phyloP scores from a whole-genome alignment of 1,284 basidiomycete genomes.

The Calocybe gambosa region DNA sequence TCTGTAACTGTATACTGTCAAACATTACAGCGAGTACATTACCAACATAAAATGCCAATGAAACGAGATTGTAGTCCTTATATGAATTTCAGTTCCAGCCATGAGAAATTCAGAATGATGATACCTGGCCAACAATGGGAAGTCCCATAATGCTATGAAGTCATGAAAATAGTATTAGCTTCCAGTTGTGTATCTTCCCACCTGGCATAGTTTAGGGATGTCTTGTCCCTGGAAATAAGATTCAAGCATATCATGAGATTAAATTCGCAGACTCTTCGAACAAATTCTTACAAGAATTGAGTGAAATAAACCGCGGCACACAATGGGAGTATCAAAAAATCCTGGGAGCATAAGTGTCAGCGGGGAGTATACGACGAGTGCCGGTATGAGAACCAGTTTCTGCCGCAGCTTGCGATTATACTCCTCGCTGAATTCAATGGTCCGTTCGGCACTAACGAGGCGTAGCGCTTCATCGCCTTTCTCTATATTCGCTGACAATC shows the following conservation, averaged over 20 bases:
- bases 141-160: slow-evolving; percentile 54
- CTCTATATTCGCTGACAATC: slow-evolving; percentile 24
- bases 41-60: slow-evolving; percentile 63
- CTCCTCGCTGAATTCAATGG: slow-evolving; percentile 51
- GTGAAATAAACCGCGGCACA: slow-evolving; percentile 65
- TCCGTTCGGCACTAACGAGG: slow-evolving; percentile 49
- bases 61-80: slow-evolving; percentile 57
- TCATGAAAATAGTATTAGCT: slow-evolving; percentile 6
- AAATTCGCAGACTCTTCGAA: too few relatives aligned
- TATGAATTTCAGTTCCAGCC: neutral
- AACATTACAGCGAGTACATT: slow-evolving; percentile 1
- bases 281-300: slow-evolving; percentile 51
- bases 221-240: slow-evolving; percentile 58
- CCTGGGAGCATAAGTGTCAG: too few relatives aligned
- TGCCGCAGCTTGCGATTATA: slow-evolving; percentile 49
- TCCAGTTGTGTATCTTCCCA: slow-evolving; percentile 14
- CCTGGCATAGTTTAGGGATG: slow-evolving; percentile 63
- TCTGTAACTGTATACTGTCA: neutral
- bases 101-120: neutral
- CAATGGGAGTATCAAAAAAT: slow-evolving; percentile 52
- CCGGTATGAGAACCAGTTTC: slow-evolving; percentile 51
- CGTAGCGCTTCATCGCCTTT: slow-evolving; percentile 54
- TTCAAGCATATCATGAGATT: too few relatives aligned
- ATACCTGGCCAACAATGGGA: slow-evolving; percentile 54
- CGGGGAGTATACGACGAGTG: too few relatives aligned